Percentiles rank a stretch among this genome's conserved stretches.
These are phyloP conservation scores for Myxozyma lipomycoides DNA, from an alignment of 805 yeast genomes.

Conservation along the genomic window DNA sequence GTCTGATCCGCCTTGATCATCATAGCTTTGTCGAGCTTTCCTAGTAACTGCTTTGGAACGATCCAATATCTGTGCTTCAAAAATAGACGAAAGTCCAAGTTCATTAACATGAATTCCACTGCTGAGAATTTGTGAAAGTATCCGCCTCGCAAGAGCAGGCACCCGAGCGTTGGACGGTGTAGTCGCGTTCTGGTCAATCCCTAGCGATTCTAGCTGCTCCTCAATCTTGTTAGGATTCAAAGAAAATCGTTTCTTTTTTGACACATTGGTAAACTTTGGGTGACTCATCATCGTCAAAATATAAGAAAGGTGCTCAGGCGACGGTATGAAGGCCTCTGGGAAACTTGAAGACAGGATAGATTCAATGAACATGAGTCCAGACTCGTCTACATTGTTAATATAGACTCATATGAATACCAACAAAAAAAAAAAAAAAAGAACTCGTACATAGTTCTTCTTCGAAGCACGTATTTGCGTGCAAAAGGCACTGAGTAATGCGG, in stretches of 20 bases:
- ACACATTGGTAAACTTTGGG: slow-evolving; percentile 10
- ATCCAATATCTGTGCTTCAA: neutral
- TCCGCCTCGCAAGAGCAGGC: slow-evolving; percentile 5
- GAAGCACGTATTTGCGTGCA: slow-evolving; percentile 16
- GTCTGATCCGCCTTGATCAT: slow-evolving; percentile 6
- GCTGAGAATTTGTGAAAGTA: slow-evolving; percentile 7
- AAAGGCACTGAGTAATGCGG: slow-evolving; percentile 6
- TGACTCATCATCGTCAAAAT: slow-evolving; percentile 20
- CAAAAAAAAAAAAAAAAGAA: neutral
- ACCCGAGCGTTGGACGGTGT: slow-evolving; percentile 8
- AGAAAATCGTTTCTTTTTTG: neutral
- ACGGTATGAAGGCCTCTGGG: slow-evolving; percentile 17
- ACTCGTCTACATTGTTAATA: slow-evolving; percentile 8
- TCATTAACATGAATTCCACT: slow-evolving; percentile 13
- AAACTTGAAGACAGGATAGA: slow-evolving; percentile 11
- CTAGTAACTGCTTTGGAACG: neutral
- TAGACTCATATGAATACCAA: neutral
- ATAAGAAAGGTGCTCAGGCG: slow-evolving; percentile 11
- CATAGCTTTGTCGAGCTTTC: neutral
- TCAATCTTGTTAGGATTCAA: no score
- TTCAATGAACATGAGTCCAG: slow-evolving; percentile 18
- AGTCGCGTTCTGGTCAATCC: no score
- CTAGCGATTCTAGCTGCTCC: no score
- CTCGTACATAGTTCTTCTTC: slow-evolving; percentile 25
- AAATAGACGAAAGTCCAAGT: slow-evolving; percentile 11